Evolutionary conservation across 1,284 basidiomycete species (phyloP).

Genomic region (Mycosarcoma maydis): DNA sequence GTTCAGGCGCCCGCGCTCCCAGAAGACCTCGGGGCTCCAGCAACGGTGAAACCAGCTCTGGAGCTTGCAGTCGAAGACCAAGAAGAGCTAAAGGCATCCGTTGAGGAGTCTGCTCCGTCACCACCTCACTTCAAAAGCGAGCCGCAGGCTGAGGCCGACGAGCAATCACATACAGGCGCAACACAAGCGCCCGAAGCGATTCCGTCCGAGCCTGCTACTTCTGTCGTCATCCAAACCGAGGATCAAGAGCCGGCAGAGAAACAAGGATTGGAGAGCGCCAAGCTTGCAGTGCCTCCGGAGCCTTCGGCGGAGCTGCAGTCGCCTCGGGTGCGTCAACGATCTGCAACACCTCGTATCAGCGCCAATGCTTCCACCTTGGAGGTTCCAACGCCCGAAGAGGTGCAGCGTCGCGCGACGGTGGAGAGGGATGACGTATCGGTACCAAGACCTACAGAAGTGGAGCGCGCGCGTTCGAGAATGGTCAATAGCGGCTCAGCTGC

Average conservation of each 20-base stretch:
- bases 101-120: background rate
- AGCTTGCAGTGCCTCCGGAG: background rate
- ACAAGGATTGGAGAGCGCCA: background rate
- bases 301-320: background rate
- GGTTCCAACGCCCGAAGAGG: slow-evolving; percentile 6
- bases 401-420: background rate
- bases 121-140: slow-evolving; percentile 14
- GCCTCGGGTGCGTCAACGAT: slow-evolving; percentile 6
- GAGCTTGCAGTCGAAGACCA: background rate
- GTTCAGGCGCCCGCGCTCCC: slow-evolving; percentile 32
- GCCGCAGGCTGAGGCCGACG: slow-evolving; percentile 4
- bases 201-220: background rate
- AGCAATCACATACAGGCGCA: slow-evolving; percentile 1
- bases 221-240: too few species aligned
- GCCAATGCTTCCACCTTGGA: background rate
- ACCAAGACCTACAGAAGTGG: slow-evolving; percentile 5
- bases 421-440: slow-evolving; percentile 8
- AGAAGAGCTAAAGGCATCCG: background rate
- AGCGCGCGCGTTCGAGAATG: slow-evolving; percentile 11
- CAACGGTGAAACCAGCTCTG: background rate
- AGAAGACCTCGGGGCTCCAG: slow-evolving; percentile 9
- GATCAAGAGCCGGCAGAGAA: background rate
- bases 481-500: slow-evolving; percentile 16
- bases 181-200: background rate
- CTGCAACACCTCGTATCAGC: slow-evolving; percentile 4